Conservation (phyloP, 2,329 filamentous ascomycete genomes). For the Monosporascus sp. region DNA sequence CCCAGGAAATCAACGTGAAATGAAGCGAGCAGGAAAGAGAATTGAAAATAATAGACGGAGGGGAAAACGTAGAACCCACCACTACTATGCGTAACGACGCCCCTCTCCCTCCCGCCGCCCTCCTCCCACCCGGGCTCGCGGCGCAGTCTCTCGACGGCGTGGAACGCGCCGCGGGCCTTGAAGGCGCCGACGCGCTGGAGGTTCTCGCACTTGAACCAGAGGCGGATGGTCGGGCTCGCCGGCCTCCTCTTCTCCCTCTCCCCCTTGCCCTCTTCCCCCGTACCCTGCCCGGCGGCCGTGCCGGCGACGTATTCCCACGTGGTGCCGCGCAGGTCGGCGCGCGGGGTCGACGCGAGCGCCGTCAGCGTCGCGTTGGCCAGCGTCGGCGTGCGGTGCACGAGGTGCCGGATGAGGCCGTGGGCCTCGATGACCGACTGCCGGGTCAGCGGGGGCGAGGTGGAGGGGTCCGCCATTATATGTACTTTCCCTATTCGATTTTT, state of each 20-base stretch:
- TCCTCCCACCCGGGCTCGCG: conserved; percentile 56
- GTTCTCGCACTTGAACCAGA: conserved; percentile 98
- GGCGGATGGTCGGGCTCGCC: conserved; percentile 59
- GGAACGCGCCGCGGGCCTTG: conserved; percentile 86
- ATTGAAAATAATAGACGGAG: conserved; percentile 2
- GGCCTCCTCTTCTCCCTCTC: conserved; percentile 41
- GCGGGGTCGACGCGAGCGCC: conserved; percentile 66
- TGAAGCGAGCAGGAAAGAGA: not conserved
- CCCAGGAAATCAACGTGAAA: not conserved
- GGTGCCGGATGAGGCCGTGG: conserved; percentile 64
- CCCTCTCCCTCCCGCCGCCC: conserved; percentile 53
- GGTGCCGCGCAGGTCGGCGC: conserved; percentile 52
- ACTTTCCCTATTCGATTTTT: not conserved
- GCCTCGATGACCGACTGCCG: conserved; percentile 67
- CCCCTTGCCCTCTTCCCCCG: not conserved
- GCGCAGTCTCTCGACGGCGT: conserved; percentile 70
- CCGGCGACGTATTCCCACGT: conserved; percentile 33
- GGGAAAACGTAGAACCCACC: conserved; percentile 45
- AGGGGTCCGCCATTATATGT: conserved; percentile 45
- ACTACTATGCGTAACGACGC: conserved; percentile 86
- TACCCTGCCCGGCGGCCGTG: not conserved
- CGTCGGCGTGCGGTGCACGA: conserved; percentile 80
- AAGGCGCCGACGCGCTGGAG: conserved; percentile 87
- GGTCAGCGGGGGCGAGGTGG: conserved; percentile 59
- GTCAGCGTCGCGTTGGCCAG: conserved; percentile 74